Evolutionary conservation across 129 eudicot genomes (phyloP).

Genomic region (Sambucus nigra): DNA sequence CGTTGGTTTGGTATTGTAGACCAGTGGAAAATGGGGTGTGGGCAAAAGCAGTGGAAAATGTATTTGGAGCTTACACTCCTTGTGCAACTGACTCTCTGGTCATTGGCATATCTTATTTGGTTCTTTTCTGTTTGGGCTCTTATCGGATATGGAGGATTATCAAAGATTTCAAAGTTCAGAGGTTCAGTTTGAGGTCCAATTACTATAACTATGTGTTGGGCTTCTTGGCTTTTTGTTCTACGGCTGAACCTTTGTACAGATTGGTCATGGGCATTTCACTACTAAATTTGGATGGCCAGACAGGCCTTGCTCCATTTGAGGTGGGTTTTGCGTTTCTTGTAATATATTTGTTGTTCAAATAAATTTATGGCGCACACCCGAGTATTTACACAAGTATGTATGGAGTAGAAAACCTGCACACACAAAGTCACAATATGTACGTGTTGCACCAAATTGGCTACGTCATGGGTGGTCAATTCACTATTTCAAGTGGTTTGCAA

Average conservation of each 20-base stretch:
- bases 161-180: conserved; percentile 27
- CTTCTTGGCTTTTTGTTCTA: conserved; percentile 43
- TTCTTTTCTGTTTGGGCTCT: conserved; percentile 39
- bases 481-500: too few relatives aligned
- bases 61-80: conserved; percentile 67
- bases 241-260: conserved; percentile 52
- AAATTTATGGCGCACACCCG: too few relatives aligned
- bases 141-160: conserved; percentile 50
- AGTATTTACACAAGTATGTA: too few relatives aligned
- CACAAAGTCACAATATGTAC: too few relatives aligned
- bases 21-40: conserved; percentile 57
- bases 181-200: conserved; percentile 44
- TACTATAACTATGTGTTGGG: conserved; percentile 38
- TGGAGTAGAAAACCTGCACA: too few relatives aligned
- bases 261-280: conserved; percentile 37
- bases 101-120: conserved; percentile 38
- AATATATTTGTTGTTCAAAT: too few relatives aligned
- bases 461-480: too few relatives aligned
- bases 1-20: conserved; percentile 61
- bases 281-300: conserved; percentile 40
- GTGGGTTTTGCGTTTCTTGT: conserved; percentile 17
- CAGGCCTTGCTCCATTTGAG: conserved; percentile 61
- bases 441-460: too few relatives aligned
- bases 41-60: conserved; percentile 47
- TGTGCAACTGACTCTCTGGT: conserved; percentile 52